Evolutionary conservation across 495 filamentous ascomycete species (phyloP).

Genomic region (Margaritispora aquatica): DNA sequence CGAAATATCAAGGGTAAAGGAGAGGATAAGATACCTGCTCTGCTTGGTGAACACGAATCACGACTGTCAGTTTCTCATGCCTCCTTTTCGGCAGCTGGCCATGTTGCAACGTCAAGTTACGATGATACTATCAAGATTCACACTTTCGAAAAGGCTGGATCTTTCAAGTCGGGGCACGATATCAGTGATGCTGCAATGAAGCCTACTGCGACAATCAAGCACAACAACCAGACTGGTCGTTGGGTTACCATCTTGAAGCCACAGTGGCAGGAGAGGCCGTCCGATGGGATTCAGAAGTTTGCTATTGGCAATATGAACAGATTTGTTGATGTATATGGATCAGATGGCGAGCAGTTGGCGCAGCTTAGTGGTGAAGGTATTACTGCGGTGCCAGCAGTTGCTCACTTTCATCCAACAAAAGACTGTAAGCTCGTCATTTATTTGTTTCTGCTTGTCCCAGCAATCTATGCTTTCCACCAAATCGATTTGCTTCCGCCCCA

Average conservation of each 20-base stretch:
- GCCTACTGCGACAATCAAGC: slow-evolving; percentile 61
- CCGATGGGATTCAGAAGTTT: slow-evolving; percentile 73
- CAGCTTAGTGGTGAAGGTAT: slow-evolving; percentile 86
- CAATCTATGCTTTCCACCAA: too few relatives aligned
- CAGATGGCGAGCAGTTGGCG: slow-evolving; percentile 77
- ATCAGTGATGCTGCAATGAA: slow-evolving; percentile 56
- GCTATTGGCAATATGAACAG: slow-evolving; percentile 97
- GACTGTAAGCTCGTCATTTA: too few relatives aligned
- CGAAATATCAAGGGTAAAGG: slow-evolving; percentile 63
- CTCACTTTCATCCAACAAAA: slow-evolving; percentile 77
- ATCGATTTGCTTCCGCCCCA: too few relatives aligned
- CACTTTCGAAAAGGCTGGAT: slow-evolving; percentile 57
- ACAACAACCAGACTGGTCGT: slow-evolving; percentile 93
- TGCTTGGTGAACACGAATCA: slow-evolving; percentile 76
- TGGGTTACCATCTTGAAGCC: slow-evolving; percentile 77
- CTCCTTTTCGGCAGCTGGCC: slow-evolving; percentile 73
- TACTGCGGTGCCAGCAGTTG: slow-evolving; percentile 88
- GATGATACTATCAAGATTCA: slow-evolving; percentile 95
- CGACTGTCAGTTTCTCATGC: slow-evolving; percentile 86
- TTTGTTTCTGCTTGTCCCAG: too few relatives aligned
- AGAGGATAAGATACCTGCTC: slow-evolving; percentile 44
- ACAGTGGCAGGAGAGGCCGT: slow-evolving; percentile 81
- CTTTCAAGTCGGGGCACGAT: slow-evolving; percentile 57
- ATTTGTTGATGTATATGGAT: slow-evolving; percentile 84
- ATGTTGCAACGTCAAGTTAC: slow-evolving; percentile 86